These are phyloP conservation scores for Isabelozyma rhagii DNA, from an alignment of 805 yeast species.

Conservation along the genomic window DNA sequence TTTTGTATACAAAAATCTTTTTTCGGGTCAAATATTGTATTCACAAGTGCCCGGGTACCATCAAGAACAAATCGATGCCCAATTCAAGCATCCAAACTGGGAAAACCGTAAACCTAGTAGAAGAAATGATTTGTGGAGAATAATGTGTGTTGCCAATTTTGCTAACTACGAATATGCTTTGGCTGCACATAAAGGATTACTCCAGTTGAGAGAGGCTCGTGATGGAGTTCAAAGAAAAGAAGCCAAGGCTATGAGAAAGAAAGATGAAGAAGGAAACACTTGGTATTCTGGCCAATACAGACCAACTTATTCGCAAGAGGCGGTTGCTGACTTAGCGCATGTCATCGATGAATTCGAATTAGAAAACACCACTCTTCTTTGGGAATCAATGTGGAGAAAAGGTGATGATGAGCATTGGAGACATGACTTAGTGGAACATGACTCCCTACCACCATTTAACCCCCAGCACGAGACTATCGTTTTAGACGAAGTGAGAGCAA, in stretches of 20 bases:
- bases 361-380: constrained; percentile 51
- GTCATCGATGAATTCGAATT: constrained; percentile 62
- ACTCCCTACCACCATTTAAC: constrained; percentile 51
- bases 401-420: constrained; percentile 81
- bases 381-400: constrained; percentile 88
- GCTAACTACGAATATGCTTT: constrained; percentile 59
- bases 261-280: constrained; percentile 71
- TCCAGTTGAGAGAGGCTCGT: constrained; percentile 70
- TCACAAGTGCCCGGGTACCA: constrained; percentile 75
- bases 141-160: constrained; percentile 80
- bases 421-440: constrained; percentile 54
- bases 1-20: constrained; percentile 77
- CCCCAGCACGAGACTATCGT: constrained; percentile 68
- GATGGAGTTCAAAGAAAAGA: constrained; percentile 57
- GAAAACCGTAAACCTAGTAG: constrained; percentile 76
- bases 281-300: constrained; percentile 89
- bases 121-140: constrained; percentile 86
- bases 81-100: constrained; percentile 84
- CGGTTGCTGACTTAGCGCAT: constrained; percentile 77
- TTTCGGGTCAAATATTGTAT: constrained; percentile 85
- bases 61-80: constrained; percentile 59
- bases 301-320: constrained; percentile 87
- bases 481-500: constrained; percentile 54
- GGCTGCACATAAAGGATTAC: constrained; percentile 70
- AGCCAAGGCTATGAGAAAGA: constrained; percentile 66